Evolutionary conservation across 208 protist species (phyloP), one percentile per base, ranked within the genome.

Genomic region (Ichthyophonus hoferi): DNA sequence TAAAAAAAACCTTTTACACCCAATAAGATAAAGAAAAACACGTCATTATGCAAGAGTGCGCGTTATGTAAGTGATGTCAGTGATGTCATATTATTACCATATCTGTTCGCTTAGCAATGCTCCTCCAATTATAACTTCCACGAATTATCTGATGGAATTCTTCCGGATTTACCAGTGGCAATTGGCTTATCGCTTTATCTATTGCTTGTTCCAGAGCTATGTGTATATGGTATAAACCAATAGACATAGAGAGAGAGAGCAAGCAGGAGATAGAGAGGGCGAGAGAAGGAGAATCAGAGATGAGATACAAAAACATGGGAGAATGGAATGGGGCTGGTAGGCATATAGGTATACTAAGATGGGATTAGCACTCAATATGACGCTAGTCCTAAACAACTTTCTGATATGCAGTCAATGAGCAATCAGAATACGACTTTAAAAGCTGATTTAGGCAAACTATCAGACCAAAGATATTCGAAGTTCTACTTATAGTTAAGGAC

Each of bases 71-170:
- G 33, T 37, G 17, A 7, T 14, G 17, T 43, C 14, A 43, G 12
- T 31, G n/a, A 31, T 50, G 42, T n/a, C 35, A 87, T 39, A 31
- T 2, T 24, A 34, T 87, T 35, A 87, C 42, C 12, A 12, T 78
- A 12, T 87, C 83, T 39, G 83, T 87, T 77, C 83, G 12, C 31
- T 78, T 58, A 3, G 83, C 83, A 35, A 87, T 42, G 76, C 76
- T 35, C 42, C 34, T 39, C 83, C 83, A 87, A 40, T 40, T 42
- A 40, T 87, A 87, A 40, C 83, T 78, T 1, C 41, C 24, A 3
- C 35, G 3, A n/a, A 87, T 87, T 79, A 39, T 31, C 2, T 37
- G 24, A 78, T 87, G 83, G 0, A 85, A 85, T 12, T 85, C 17
- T 7, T 85, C 2, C 24, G 81, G 38, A 0, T 85, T 38, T 35